Base-by-base conservation (phyloP, 2,329 filamentous ascomycete genomes). In the Apiospora saccharicola region DNA sequence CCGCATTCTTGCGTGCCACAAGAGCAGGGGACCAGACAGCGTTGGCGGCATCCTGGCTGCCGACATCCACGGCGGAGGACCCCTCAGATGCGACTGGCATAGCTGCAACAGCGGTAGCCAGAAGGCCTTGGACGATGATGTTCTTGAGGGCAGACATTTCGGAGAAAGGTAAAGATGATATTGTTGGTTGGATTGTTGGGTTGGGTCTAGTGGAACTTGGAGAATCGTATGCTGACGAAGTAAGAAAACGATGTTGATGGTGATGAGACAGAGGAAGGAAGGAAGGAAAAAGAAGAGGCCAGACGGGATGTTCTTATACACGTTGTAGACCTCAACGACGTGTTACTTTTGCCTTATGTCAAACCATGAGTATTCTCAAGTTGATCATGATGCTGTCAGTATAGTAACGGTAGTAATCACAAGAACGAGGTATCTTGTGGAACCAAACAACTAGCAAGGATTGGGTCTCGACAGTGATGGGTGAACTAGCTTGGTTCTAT, bases 71-170 rank as follows among this genome's bases (percentile, higher is more conserved):
- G 26, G 30, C 16, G 8, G 51, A 34, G 5, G 51, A 22, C 1
- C 4, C 51, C 51, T 57, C 51, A 6, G 51, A 19, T 1, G 26
- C 26, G 19, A 57, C 14, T 2, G 51, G 51, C 51, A 57, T 22
- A 30, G 51, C 51, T 57, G 26, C 51, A 30, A 34, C 51, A 7
- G 51, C 16, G 26, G 30, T 30, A 14, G 51, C 26, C 51, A 57
- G 19, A 14, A 57, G 51, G 26, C 51, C 26, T 26, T 57, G 51
- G 51, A 57, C 26, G 10, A 57, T 19, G 16, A 57, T 57, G 51
- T 57, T 57, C 51, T 57, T 57, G 51, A 57, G 51, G 51, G 34
- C 51, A 34, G 51, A 30, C 51, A 57, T 57, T 57, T 19, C 19
- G 51, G 16, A 34, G 24, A 34, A 34, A 3, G 16, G 26, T 19